These are phyloP conservation scores for Rhizopus stolonifer DNA, from an alignment of 371 early-diverging fungal genomes.

Conservation along the genomic window DNA sequence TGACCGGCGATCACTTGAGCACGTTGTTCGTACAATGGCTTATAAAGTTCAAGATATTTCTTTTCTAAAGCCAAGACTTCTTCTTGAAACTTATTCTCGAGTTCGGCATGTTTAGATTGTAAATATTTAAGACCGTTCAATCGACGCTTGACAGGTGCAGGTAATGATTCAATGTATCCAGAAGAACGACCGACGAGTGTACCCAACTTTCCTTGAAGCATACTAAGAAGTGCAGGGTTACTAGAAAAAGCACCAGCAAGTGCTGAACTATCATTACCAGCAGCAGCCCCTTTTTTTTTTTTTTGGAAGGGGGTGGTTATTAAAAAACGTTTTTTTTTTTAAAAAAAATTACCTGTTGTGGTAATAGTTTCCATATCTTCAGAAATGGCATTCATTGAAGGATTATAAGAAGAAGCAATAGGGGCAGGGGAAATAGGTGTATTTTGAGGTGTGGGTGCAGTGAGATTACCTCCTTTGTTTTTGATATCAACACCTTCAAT, in stretches of 20 bases:
- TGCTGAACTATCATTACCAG: conserved; percentile 6
- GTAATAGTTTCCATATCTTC: conserved; percentile 52
- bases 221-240: conserved; percentile 55
- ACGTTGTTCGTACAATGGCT: conserved; percentile 88
- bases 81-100: conserved; percentile 84
- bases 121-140: conserved; percentile 81
- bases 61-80: conserved; percentile 92
- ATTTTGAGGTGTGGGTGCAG: conserved; percentile 76
- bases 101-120: conserved; percentile 76
- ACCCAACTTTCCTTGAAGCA: conserved; percentile 72
- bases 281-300: too few relatives aligned
- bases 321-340: background rate
- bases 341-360: conserved; percentile 9
- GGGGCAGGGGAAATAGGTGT: conserved; percentile 71
- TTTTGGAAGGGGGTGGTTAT: too few relatives aligned
- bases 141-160: conserved; percentile 75
- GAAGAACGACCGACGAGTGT: conserved; percentile 78
- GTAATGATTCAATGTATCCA: conserved; percentile 80
- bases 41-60: conserved; percentile 81
- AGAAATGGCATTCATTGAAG: conserved; percentile 43
- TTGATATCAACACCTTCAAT: conserved; percentile 37
- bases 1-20: conserved; percentile 71
- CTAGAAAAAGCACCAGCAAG: conserved; percentile 39
- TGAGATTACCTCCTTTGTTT: conserved; percentile 41
- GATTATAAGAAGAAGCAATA: conserved; percentile 52